phyloP scores from a whole-genome alignment of 371 early-diverging fungal genomes.

The Lichtheimia corymbifera region DNA sequence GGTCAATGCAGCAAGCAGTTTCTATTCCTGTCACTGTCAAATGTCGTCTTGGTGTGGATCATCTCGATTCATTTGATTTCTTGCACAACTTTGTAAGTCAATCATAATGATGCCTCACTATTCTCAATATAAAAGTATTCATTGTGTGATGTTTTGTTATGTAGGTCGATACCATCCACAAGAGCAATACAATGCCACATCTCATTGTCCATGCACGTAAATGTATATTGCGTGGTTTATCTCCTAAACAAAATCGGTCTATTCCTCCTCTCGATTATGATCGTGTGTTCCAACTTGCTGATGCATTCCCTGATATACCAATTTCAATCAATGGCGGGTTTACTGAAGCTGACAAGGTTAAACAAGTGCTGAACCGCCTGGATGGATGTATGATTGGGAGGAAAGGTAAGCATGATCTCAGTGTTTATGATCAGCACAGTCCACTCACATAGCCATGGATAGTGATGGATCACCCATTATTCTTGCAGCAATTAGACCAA shows the following conservation, averaged over 20 bases:
- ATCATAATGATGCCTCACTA: neutral
- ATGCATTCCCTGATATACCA: conserved; percentile 62
- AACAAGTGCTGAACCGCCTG: conserved; percentile 41
- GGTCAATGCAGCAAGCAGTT: conserved; percentile 52
- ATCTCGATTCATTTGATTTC: conserved; percentile 66
- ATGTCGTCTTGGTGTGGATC: conserved; percentile 77
- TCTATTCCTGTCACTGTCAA: conserved; percentile 71
- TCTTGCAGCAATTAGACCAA: conserved; percentile 35
- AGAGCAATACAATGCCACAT: conserved; percentile 36
- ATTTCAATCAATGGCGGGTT: conserved; percentile 88
- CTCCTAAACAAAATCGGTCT: conserved; percentile 83
- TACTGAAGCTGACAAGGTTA: conserved; percentile 42
- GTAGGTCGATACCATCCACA: conserved; percentile 41
- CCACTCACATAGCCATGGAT: neutral
- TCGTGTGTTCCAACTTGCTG: conserved; percentile 68
- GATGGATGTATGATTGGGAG: conserved; percentile 84
- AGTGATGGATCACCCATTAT: conserved; percentile 5
- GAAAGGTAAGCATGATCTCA: conserved; percentile 45
- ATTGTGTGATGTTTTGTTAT: conserved; percentile 1
- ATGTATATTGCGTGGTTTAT: conserved; percentile 81
- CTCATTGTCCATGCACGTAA: conserved; percentile 89
- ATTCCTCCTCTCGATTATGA: conserved; percentile 81
- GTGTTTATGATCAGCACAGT: neutral
- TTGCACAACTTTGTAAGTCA: conserved; percentile 57
- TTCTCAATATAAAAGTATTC: neutral